A percentile compares a stretch with the other conserved stretches of the same genome.
phyloP scores from a whole-genome alignment of 768 basidiomycete genomes.

The Exidia glandulosa region DNA sequence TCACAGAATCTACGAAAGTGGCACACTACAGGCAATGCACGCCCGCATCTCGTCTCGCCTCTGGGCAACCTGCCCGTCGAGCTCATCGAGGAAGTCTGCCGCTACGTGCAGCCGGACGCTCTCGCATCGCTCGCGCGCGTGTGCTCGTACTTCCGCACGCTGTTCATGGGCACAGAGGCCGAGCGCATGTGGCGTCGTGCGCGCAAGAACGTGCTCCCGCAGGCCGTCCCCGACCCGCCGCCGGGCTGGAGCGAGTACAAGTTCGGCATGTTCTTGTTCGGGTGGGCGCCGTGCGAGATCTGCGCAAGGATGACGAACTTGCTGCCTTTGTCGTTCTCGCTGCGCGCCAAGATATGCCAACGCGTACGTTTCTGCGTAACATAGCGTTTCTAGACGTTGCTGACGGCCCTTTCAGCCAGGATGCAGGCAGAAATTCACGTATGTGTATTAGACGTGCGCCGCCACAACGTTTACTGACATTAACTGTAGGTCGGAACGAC shows the following conservation, averaged over 20 bases:
- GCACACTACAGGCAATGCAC: not conserved
- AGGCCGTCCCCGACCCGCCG: not conserved
- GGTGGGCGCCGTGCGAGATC: not conserved
- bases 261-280: not conserved
- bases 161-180: not conserved
- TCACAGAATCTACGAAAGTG: not conserved
- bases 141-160: not conserved
- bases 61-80: not conserved
- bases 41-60: not conserved
- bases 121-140: not conserved
- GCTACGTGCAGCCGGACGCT: not conserved
- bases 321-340: not conserved
- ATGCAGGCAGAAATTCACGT: not conserved
- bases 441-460: no score
- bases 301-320: not conserved
- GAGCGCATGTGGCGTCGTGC: not conserved
- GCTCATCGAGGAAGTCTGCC: not conserved
- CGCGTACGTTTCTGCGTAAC: not conserved
- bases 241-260: not conserved
- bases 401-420: not conserved
- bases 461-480: no score
- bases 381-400: not conserved
- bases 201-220: not conserved
- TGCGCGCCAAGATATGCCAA: not conserved
- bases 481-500: not conserved